A percentile compares a stretch with the other conserved stretches of the same genome.
These are phyloP conservation scores for Epichloe typhina DNA, from an alignment of 2,329 filamentous ascomycete species.

Conservation along the genomic window DNA sequence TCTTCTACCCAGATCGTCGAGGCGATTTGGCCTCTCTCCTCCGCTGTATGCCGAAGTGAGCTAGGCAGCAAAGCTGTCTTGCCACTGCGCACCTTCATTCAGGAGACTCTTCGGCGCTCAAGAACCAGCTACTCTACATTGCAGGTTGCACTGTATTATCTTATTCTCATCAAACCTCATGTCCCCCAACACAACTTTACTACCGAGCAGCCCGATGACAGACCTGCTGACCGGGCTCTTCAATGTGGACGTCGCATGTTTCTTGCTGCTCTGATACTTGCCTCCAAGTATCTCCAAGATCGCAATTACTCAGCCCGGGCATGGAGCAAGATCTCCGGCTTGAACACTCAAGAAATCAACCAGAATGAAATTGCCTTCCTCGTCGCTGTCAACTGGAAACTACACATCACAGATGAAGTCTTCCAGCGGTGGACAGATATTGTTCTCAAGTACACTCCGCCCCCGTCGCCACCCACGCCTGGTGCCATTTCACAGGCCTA, in stretches of 20 bases:
- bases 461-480: slow-evolving; percentile 44
- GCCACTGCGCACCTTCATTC: slow-evolving; percentile 88
- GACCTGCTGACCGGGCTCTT: slow-evolving; percentile 61
- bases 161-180: slow-evolving; percentile 85
- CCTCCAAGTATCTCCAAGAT: slow-evolving; percentile 96
- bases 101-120: slow-evolving; percentile 89
- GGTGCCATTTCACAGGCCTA: slow-evolving; percentile 29
- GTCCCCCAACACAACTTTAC: slow-evolving; percentile 76
- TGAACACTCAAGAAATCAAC: slow-evolving; percentile 88
- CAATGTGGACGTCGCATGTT: slow-evolving; percentile 98
- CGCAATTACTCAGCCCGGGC: slow-evolving; percentile 94
- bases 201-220: slow-evolving; percentile 68
- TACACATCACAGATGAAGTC: slow-evolving; percentile 79
- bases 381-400: slow-evolving; percentile 78
- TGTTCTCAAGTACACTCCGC: slow-evolving; percentile 73
- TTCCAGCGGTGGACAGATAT: slow-evolving; percentile 94
- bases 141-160: slow-evolving; percentile 91
- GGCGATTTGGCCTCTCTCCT: slow-evolving; percentile 90
- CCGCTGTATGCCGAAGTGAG: slow-evolving; percentile 62
- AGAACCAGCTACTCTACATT: slow-evolving; percentile 95
- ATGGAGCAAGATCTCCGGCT: slow-evolving; percentile 98
- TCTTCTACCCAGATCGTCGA: slow-evolving; percentile 95
- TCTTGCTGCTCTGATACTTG: slow-evolving; percentile 81
- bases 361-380: slow-evolving; percentile 92
- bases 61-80: slow-evolving; percentile 64